Base-by-base conservation (phyloP, 352 stramenopile genomes). In the Blastocystis sp. region DNA sequence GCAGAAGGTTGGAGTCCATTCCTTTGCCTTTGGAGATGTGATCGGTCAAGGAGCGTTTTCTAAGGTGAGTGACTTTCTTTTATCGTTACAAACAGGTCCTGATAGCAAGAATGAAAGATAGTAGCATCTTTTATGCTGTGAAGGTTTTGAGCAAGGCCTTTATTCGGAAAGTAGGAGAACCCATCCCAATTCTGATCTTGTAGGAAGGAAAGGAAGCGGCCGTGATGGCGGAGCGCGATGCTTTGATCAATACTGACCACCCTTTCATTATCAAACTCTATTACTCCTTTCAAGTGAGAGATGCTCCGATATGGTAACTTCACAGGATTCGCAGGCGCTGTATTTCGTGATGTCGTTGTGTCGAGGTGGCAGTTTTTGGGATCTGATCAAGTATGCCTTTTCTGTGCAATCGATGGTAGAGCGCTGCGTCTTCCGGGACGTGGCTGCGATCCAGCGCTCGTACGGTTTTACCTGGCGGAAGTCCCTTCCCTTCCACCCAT, bases 321-420 rank as follows among this genome's bases (percentile, higher is more conserved):
- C 11, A n/a, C 14, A 84, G 73, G 84, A 88, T 67, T 44, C 44
- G 1, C 36, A 87, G 6, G 40, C 78, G n/a, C 67, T 89, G 7
- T 89, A 88, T 48, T 84, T 89, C 18, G 87, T 89, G 8, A 87
- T 89, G 29, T 72, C 88, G 27, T 64, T 89, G 14, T 89, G 87
- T 73, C 46, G 72, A 32, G 67, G 65, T 21, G 87, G 73, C 11
- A 69, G 36, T n/a, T 27, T 84, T 8, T 73, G 59, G 59, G 59
- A 73, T 21, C 11, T 84, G 29, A 21, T 75, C 7, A 84, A 73
- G 73, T 84, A 38, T 8, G 16, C n/a, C 0, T 84, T 8, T 7
- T 51, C 44, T 14, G 4, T 21, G 4, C 3, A 27, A 84, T 84
- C 7, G 16, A 7, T 18, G 14, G 14, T 75, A 73, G 59, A 75